Conservation (phyloP, 805 yeast genomes). For the Priceomyces carsonii region DNA sequence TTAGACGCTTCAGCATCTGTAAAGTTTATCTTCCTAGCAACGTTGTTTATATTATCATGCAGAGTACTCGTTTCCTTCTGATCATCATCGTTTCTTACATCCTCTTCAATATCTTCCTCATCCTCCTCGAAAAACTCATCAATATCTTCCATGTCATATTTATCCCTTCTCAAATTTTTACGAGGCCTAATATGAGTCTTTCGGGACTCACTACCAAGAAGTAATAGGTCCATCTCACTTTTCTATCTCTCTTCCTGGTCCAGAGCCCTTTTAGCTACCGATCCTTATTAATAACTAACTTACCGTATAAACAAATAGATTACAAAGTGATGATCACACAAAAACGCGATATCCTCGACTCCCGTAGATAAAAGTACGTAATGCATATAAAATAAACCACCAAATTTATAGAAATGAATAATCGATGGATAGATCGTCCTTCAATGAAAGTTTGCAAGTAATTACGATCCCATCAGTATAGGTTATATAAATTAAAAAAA, state of each 20-base stretch:
- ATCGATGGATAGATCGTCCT: conserved; percentile 1
- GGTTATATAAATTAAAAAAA: conserved; percentile 31
- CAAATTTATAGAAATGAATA: neutral
- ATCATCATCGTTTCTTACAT: conserved; percentile 5
- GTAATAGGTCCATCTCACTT: conserved; percentile 36
- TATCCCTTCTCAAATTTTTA: conserved; percentile 50
- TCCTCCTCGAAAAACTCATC: conserved; percentile 68
- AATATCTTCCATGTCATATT: conserved; percentile 65
- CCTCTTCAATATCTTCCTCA: conserved; percentile 17
- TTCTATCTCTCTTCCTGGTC: conserved; percentile 1
- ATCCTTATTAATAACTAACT: conserved; percentile 1
- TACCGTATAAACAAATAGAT: conserved; percentile 9
- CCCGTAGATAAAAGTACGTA: conserved; percentile 12
- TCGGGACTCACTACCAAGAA: conserved; percentile 62
- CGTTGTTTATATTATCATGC: conserved; percentile 20
- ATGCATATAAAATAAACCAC: neutral
- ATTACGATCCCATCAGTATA: conserved; percentile 36
- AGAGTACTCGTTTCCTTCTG: conserved; percentile 7
- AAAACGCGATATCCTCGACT: conserved; percentile 15
- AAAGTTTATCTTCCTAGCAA: conserved; percentile 37
- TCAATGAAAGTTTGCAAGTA: conserved; percentile 18
- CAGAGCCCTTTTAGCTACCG: neutral
- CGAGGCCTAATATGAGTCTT: conserved; percentile 61
- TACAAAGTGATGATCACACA: conserved; percentile 7
- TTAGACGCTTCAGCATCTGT: conserved; percentile 34